Evolutionary conservation across 352 stramenopile species (phyloP), one percentile per base, ranked within the genome.

Genomic region (Globisporangium solare): DNA sequence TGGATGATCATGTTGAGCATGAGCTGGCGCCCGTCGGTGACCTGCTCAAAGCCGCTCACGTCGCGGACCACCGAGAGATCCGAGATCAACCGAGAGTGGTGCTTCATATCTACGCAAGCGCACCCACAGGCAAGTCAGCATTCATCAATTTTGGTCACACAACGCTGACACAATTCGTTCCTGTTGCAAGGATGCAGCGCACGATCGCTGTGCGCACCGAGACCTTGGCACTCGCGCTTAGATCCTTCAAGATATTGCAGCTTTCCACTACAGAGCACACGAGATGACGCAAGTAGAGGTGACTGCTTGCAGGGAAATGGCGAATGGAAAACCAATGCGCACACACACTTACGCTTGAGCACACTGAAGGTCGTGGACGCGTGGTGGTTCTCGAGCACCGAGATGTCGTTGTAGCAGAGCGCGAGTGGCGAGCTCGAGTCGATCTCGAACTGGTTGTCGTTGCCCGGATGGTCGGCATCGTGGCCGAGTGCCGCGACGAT

Each of bases 361-460:
- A 91, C 73, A 8, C 62, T 55, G 35, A 92, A 95, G 0, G 83
- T 93, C 13, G 70, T 86, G n/a, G 81, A 81, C 35, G 80, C 74
- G 53, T 96, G 86, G 57, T 96, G 83, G 24, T 94, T 95, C 64
- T 96, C 88, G 1, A 96, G 72, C 21, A 97, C 89, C 3, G 83
- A 93, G 13, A 87, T 78, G 63, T 97, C 86, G 56, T 96, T 96
- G 77, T 97, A 96, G 51, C 79, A 88, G 14, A 96, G 66, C 7
- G 89, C 88, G 13, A 97, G 68, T 6, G 66, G 40, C 12, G 85
- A 92, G 54, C 67, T 76, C 7, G 80, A 88, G 54, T 91, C 81
- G 22, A 96, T 73, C 62, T 97, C 79, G 48, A 96, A 97, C 62
- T 88, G 76, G 58, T 97, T 97, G 69, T 92, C 85, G 59, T 93